Percentiles rank a stretch among this genome's conserved stretches.
phyloP scores from a whole-genome alignment of 2,329 filamentous ascomycete genomes.

The Pyricularia sp. region DNA sequence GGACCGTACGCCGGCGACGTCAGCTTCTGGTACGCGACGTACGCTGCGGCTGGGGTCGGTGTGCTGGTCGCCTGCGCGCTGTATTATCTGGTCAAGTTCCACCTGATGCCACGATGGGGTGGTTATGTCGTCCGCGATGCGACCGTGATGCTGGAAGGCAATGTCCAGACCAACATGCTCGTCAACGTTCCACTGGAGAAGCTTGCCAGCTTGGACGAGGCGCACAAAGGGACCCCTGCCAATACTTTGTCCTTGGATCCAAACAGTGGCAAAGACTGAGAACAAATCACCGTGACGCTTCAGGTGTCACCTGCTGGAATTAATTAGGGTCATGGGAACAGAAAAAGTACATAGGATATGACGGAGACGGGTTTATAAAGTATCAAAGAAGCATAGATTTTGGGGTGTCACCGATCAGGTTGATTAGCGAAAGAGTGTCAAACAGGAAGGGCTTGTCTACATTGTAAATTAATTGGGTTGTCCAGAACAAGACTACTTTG shows the following conservation, averaged over 20 bases:
- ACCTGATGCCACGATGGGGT: constrained; percentile 28
- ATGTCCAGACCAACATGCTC: constrained; percentile 33
- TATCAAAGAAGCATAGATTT: background rate
- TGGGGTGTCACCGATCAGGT: too few species aligned
- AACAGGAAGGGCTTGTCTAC: background rate
- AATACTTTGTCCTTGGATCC: background rate
- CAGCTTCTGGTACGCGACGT: constrained; percentile 67
- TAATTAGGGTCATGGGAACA: background rate
- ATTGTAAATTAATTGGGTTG: background rate
- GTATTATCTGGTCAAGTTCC: constrained; percentile 40
- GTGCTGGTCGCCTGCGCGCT: constrained; percentile 38
- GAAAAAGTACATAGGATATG: background rate
- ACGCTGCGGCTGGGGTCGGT: constrained; percentile 53
- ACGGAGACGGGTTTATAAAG: background rate
- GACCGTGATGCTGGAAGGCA: constrained; percentile 31
- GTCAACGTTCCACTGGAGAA: constrained; percentile 33
- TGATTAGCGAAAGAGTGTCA: background rate
- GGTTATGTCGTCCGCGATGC: constrained; percentile 38
- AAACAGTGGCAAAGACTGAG: background rate
- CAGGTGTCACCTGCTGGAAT: background rate
- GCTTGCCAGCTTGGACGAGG: constrained; percentile 33
- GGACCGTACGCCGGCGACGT: constrained; percentile 54
- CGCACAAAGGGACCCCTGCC: constrained; percentile 8
- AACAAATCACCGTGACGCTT: background rate
- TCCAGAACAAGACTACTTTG: background rate